Evolutionary conservation across 2,329 filamentous ascomycete species (phyloP), one percentile per base, ranked within the genome.

Genomic region (Pezicula carpinea): DNA sequence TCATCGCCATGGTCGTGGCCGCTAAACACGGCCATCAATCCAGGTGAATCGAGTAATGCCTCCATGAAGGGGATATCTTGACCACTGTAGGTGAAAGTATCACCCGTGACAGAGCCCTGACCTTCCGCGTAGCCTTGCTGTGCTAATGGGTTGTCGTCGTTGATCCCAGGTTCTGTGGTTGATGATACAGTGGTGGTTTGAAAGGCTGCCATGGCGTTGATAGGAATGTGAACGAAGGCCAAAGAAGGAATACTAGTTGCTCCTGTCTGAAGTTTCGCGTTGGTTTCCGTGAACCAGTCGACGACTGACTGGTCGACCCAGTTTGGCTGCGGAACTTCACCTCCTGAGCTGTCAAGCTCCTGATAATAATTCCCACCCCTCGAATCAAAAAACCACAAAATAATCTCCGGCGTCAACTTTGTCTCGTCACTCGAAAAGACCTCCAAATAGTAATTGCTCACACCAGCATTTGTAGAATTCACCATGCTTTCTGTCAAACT

Each of bases 321-420:
- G 35, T 73, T 64, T 33, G 67, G 64, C 5, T 58, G 53, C 13
- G 55, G 50, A 10, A 60, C 48, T 15, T 60, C 61, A 21, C 55
- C 44, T 3, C 54, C 43, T 22, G 61, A 48, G 2, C 54, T 55
- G 15, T 38, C 34, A 5, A 38, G 15, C 17, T 74, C 53, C 39
- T 68, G 72, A 55, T 73, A 79, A 41, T 70, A 67, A 43, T 69
- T 68, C 6, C 82, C 82, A 31, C 83, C 82, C 14, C 77, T 71
- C 46, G 73, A 78, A 57, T 89, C 85, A 56, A 89, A 87, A 66
- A 88, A 88, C 82, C 83, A 89, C 1, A 89, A 67, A 1, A 89
- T 57, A 6, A 72, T 56, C 6, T 58, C 54, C 6, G 78, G 75
- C 1, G 39, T 42, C 10, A 48, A 47, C 17, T 39, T 48, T 8